Base-by-base conservation (phyloP, 177 flowering plant species). In the Vitis hybrid region DNA sequence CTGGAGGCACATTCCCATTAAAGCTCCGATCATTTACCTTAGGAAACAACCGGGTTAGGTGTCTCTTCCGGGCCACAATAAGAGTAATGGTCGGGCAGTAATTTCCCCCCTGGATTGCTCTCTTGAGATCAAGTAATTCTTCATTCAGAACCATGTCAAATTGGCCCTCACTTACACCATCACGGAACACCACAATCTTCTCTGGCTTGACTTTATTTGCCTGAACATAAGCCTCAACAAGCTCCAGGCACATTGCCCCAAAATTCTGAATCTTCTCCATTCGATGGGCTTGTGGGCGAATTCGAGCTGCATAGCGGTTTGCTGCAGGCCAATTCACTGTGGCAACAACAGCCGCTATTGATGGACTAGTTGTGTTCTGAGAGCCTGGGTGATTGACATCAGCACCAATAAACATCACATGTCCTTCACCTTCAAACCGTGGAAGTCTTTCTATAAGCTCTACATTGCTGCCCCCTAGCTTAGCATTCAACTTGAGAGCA, bases 151-250 rank as follows among this genome's bases (percentile, higher is more conserved):
- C 95, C 95, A 90, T 92, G 61, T 85, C 89, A 72, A 88, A 89
- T 52, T 92, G 95, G 56, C 83, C 75, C n/a, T 92, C 97, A 74
- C 97, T 87, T 0, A 92, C 95, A 9, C 97, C 97, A 82, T 90
- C 97, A 18, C 97, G 90, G 40, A 92, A 92, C 1, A 92, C 54
- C 49, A 92, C 76, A 48, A 92, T 85, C 63, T 80, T 90, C n/a
- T 69, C 70, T 2, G 95, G 95, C 73, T 55, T 78, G 17, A 70
- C 77, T 19, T 66, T 56, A 64, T 85, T 90, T 50, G 69, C 32
- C 8, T 67, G 64, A 4, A 73, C 84, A 77, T 84, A 89, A 14
- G 81, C 58, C 7, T 77, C 68, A 62, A 87, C 69, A 59, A 92
- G 88, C 46, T 90, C 97, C 64, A 70, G 18, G 65, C 92, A 89